phyloP scores from a whole-genome alignment of 495 filamentous ascomycete species.

The Podospora sp. region DNA sequence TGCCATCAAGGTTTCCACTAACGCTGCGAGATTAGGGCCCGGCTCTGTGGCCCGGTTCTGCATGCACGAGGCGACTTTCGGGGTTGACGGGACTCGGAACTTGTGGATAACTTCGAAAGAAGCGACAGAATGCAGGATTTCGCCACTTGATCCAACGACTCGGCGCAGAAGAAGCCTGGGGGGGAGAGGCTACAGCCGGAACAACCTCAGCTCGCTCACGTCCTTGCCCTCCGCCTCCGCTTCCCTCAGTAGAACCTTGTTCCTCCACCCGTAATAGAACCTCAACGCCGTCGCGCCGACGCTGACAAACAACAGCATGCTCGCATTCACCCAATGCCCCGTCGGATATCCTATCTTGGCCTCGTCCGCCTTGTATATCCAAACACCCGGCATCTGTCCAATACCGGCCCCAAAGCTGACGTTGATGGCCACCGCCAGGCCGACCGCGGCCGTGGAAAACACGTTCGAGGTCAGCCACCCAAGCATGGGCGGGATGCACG shows the following conservation, averaged over 20 bases:
- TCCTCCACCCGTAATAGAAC: slow-evolving; percentile 47
- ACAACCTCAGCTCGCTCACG: slow-evolving; percentile 26
- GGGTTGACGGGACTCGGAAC: too few species aligned
- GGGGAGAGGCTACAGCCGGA: slow-evolving; percentile 28
- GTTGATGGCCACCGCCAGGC: slow-evolving; percentile 70
- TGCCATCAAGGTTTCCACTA: too few species aligned
- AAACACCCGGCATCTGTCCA: slow-evolving; percentile 71
- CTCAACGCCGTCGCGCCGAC: slow-evolving; percentile 39
- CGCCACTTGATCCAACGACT: too few species aligned
- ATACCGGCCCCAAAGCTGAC: slow-evolving; percentile 63
- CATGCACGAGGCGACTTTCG: too few species aligned
- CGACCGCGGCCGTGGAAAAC: slow-evolving; percentile 62
- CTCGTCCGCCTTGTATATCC: slow-evolving; percentile 71
- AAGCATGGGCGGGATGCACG: slow-evolving; percentile 62
- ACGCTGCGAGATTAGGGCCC: too few species aligned
- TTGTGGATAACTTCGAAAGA: too few species aligned
- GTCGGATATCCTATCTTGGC: slow-evolving; percentile 65
- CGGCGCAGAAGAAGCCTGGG: too few species aligned
- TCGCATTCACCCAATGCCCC: slow-evolving; percentile 58
- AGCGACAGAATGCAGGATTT: too few species aligned
- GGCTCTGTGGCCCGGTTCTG: too few species aligned
- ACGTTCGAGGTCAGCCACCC: slow-evolving; percentile 74
- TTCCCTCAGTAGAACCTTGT: slow-evolving; percentile 37
- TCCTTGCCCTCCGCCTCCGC: slow-evolving; percentile 15
- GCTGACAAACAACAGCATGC: slow-evolving; percentile 48